Evolutionary conservation across 495 filamentous ascomycete species (phyloP), one percentile per base, ranked within the genome.

Genomic region (Thermothielavioides terrestris): DNA sequence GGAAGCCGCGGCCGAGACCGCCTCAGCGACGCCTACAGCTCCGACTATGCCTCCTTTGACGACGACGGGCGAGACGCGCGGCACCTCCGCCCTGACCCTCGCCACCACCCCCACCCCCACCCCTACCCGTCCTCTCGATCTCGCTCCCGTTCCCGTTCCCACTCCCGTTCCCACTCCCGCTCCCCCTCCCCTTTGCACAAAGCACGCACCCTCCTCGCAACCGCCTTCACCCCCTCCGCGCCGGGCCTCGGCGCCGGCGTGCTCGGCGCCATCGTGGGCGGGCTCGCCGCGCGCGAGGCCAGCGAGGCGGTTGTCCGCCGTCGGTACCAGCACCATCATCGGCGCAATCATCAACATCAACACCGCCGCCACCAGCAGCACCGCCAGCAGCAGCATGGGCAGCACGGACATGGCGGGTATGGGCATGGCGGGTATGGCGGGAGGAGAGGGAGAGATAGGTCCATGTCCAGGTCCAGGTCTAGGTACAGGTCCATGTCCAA

Each of bases 191-290:
- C 66, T 0, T 36, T 64, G 2, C 49, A 57, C 30, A 65, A 65
- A 42, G 62, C 66, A 7, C 56, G 57, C 20, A 14, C 54, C 15
- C 63, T 60, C 25, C 54, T 70, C 36, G 46, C 62, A 17, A 48
- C 40, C 15, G 54, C 47, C 35, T 73, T 74, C 49, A 65, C 59
- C 4, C 52, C 61, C 26, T 67, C 71, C 1, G 65, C 63, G 3
- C 59, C 68, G 0, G 72, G 71, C 0, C 44, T 75, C 1, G 70
- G 71, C 14, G 65, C 66, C 2, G 65, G 69, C 15, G 62, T 73
- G 18, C 49, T 75, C 4, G 72, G 72, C 12, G 71, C 72, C 4
- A 56, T 75, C 4, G 65, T 73, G 0, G 72, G 72, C 6, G 72
- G 72, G 0, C 42, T 75, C 1, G 71, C 68, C 4, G 68, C 61